These are phyloP conservation scores for Ustilago esculenta DNA, from an alignment of 1,284 basidiomycete genomes.

Conservation along the genomic window DNA sequence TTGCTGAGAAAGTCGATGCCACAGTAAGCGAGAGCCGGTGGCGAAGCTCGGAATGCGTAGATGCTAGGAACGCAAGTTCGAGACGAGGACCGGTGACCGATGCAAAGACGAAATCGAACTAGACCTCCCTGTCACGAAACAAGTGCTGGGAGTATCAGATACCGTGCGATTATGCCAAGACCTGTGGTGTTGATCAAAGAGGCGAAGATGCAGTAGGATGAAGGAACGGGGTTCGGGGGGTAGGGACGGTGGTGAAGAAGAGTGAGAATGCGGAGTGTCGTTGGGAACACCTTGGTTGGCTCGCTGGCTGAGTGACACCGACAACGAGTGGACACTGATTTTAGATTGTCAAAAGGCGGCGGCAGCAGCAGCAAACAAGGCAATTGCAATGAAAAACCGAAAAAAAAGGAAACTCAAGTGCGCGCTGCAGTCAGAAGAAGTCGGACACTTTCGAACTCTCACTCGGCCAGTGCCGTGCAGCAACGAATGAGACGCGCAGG, in stretches of 20 bases:
- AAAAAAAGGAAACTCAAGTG: slow-evolving; percentile 24
- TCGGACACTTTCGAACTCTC: no score
- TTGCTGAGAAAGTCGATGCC: slow-evolving; percentile 1
- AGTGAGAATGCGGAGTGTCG: not conserved
- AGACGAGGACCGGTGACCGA: slow-evolving; percentile 9
- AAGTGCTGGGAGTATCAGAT: slow-evolving; percentile 1
- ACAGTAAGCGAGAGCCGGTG: not conserved
- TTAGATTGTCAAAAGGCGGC: no score
- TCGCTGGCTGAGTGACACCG: no score
- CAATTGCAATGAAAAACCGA: slow-evolving; percentile 1
- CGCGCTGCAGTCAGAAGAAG: no score
- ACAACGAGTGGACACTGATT: no score
- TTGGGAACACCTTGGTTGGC: no score
- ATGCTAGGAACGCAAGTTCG: slow-evolving; percentile 1
- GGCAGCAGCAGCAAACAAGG: not conserved
- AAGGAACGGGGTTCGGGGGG: no score
- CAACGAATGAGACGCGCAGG: slow-evolving; percentile 3
- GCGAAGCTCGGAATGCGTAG: not conserved
- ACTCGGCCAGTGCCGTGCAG: no score
- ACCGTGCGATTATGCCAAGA: not conserved
- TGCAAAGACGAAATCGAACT: slow-evolving; percentile 6
- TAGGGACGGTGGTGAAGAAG: slow-evolving; percentile 3
- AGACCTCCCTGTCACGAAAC: not conserved
- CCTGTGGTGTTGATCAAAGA: not conserved
- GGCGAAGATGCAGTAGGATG: slow-evolving; percentile 1